Conservation (phyloP, 345 rosid genomes). For the Syzygium aqueum region DNA sequence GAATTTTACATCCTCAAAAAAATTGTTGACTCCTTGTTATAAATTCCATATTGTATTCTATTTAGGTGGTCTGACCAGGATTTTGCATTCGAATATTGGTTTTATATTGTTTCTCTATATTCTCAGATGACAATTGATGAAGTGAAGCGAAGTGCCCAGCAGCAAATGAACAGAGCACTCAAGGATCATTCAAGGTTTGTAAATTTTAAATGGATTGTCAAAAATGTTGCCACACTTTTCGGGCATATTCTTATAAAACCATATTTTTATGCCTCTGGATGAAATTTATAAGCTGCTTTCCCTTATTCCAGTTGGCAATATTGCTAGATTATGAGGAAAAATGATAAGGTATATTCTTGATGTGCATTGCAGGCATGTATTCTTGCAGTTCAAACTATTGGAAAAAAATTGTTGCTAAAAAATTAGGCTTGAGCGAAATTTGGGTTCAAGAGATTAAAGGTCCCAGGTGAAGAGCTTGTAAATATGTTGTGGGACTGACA, state of each 20-base stretch:
- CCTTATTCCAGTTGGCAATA: not conserved
- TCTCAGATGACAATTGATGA: conserved; percentile 88
- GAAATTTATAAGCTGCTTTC: not conserved
- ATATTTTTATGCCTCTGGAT: not conserved
- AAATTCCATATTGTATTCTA: not conserved
- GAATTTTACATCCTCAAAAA: not conserved
- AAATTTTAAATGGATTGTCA: not conserved
- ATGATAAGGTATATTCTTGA: not conserved
- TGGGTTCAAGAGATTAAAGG: not conserved
- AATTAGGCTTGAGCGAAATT: not conserved
- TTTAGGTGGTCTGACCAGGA: not conserved
- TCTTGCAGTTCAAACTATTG: not conserved
- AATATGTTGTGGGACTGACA: not conserved
- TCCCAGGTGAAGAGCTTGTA: not conserved
- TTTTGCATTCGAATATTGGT: not conserved
- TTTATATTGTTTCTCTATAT: not conserved
- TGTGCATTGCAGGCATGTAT: not conserved
- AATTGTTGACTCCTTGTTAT: not conserved
- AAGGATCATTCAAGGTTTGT: conserved; percentile 83
- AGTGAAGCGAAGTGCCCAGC: conserved; percentile 93
- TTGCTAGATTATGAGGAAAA: not conserved
- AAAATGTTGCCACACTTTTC: not conserved
- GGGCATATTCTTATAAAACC: not conserved
- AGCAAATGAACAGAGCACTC: conserved; percentile 82
- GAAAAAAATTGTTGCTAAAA: not conserved